phyloP scores from a whole-genome alignment of 805 yeast genomes.

The Zygosaccharomyces pseudorouxii region DNA sequence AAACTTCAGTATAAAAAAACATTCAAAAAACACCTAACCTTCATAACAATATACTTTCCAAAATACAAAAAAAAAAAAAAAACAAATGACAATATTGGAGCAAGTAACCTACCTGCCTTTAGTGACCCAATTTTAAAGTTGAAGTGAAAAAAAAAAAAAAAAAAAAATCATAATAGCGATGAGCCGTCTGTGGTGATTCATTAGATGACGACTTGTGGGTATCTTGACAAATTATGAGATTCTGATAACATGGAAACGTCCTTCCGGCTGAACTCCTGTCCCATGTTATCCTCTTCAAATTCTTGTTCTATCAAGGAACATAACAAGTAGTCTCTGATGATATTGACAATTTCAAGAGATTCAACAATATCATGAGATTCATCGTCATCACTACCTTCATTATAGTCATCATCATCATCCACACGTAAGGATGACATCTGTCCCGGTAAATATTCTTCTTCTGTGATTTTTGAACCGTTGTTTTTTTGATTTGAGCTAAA shows the following conservation, averaged over 20 bases:
- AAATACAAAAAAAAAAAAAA: no score
- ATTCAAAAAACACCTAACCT: background rate
- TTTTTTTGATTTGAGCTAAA: conserved; percentile 25
- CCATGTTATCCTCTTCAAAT: conserved; percentile 12
- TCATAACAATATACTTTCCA: background rate
- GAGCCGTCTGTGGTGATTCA: background rate
- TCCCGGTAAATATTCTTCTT: background rate
- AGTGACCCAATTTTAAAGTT: background rate
- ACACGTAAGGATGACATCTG: background rate
- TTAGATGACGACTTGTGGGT: conserved; percentile 11
- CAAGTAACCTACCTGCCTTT: background rate
- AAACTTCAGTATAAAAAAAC: background rate
- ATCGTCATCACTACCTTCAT: conserved; percentile 2
- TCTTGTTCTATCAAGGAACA: conserved; percentile 31
- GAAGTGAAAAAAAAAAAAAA: background rate
- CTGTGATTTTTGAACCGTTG: conserved; percentile 1
- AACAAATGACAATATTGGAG: background rate
- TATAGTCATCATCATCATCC: conserved; percentile 3
- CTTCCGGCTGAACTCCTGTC: conserved; percentile 1
- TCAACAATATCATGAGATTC: conserved; percentile 15
- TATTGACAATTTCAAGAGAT: conserved; percentile 19
- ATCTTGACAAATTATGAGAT: conserved; percentile 9
- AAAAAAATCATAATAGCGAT: background rate
- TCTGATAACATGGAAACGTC: background rate
- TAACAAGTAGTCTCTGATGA: conserved; percentile 29